Conservation (phyloP, 2,329 filamentous ascomycete species). For the Colletotrichum gigasporum region DNA sequence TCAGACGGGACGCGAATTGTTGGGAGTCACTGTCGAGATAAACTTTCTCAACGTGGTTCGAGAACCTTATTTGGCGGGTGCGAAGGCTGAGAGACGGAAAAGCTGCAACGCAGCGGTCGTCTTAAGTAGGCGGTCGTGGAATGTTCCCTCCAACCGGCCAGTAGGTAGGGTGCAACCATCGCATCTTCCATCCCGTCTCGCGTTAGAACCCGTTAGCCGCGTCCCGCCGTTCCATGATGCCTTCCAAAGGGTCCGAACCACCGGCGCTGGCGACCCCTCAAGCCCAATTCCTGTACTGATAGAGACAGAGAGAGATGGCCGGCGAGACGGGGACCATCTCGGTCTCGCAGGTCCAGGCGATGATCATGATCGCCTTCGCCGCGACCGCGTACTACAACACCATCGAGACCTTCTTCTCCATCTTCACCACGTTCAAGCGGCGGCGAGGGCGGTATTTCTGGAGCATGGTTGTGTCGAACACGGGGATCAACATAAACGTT, state of each 20-base stretch:
- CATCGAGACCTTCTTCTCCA: constrained; percentile 35
- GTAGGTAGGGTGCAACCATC: background rate
- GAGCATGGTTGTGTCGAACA: constrained; percentile 35
- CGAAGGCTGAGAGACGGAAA: background rate
- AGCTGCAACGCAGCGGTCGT: background rate
- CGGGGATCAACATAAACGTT: constrained; percentile 33
- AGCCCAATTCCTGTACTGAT: background rate
- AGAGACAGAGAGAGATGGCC: constrained; percentile 10
- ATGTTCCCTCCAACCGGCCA: background rate
- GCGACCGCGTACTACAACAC: constrained; percentile 33
- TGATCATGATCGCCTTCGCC: constrained; percentile 48
- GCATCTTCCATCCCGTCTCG: constrained; percentile 18
- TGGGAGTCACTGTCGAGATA: no score
- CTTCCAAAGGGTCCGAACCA: background rate
- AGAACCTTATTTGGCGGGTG: background rate
- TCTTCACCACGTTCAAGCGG: constrained; percentile 35
- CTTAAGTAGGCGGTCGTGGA: background rate
- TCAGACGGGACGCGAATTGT: constrained; percentile 7
- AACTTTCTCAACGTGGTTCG: background rate
- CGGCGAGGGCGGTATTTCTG: constrained; percentile 36
- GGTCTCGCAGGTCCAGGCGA: constrained; percentile 24
- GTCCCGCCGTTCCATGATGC: constrained; percentile 14
- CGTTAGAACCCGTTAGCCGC: background rate
- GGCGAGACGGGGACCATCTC: constrained; percentile 27
- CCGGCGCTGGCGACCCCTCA: background rate